Evolutionary conservation across 1,284 basidiomycete species (phyloP).

Genomic region (Ustilago trichophora): DNA sequence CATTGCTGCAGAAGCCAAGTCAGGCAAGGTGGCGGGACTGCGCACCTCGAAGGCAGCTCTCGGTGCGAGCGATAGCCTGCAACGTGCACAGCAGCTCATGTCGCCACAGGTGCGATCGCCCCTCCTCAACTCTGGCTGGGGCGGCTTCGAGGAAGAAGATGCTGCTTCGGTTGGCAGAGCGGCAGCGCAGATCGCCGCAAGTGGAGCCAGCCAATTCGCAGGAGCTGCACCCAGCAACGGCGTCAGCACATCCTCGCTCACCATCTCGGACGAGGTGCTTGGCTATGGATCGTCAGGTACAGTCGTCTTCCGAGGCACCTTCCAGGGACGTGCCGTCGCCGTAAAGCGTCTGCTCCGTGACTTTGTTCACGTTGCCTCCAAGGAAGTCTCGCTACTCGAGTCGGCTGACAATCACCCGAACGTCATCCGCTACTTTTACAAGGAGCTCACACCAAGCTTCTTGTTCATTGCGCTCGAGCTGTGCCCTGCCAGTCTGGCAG

Average conservation of each 20-base stretch:
- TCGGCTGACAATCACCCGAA: conserved; percentile 94
- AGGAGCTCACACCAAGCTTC: conserved; percentile 81
- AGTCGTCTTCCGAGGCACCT: conserved; percentile 89
- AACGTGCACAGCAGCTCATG: conserved; percentile 45
- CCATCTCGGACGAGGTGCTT: conserved; percentile 62
- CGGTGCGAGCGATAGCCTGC: conserved; percentile 38
- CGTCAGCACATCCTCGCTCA: conserved; percentile 46
- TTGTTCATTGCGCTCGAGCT: conserved; percentile 96
- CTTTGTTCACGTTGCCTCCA: conserved; percentile 91
- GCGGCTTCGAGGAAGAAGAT: conserved; percentile 31
- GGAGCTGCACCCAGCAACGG: conserved; percentile 23
- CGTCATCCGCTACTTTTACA: conserved; percentile 95
- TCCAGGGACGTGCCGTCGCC: conserved; percentile 94
- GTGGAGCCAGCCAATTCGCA: conserved; percentile 20
- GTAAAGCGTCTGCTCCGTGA: conserved; percentile 95
- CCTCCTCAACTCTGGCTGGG: conserved; percentile 39
- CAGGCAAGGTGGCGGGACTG: conserved; percentile 8
- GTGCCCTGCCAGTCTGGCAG: conserved; percentile 91
- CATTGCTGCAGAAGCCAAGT: not conserved
- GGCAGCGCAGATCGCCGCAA: conserved; percentile 43
- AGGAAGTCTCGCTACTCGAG: conserved; percentile 92
- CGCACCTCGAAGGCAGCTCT: conserved; percentile 9
- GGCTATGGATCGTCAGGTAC: conserved; percentile 95
- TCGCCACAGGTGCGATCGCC: conserved; percentile 38
- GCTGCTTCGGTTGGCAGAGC: conserved; percentile 33